Evolutionary conservation across 75 land plant species (phyloP).

Genomic region (Pinus taeda): DNA sequence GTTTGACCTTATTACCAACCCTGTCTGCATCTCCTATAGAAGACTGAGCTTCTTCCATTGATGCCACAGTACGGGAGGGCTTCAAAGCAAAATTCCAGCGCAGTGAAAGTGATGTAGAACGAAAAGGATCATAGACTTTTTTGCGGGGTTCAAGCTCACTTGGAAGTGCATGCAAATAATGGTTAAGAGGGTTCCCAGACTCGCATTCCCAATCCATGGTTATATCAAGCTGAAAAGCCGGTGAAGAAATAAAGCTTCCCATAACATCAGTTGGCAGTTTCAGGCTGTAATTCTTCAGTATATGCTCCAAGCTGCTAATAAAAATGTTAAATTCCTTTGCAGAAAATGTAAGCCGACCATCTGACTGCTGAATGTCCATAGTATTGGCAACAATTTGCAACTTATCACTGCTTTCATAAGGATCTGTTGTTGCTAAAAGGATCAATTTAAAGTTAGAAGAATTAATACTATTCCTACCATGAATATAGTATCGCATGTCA

Average conservation of each 20-base stretch:
- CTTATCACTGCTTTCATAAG: conserved; percentile 83
- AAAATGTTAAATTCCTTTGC: conserved; percentile 72
- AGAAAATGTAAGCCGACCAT: conserved; percentile 64
- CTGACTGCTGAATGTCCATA: conserved; percentile 87
- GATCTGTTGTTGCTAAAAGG: conserved; percentile 85
- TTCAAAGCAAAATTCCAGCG: conserved; percentile 68
- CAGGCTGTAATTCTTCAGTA: conserved; percentile 32
- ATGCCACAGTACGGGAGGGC: conserved; percentile 15
- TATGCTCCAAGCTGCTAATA: conserved; percentile 71
- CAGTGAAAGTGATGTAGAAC: conserved; percentile 87
- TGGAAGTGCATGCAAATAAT: conserved; percentile 93
- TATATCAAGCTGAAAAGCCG: conserved; percentile 73
- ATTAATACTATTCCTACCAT: conserved; percentile 66
- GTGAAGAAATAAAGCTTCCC: conserved; percentile 59
- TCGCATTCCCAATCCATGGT: conserved; percentile 98
- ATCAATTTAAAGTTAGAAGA: conserved; percentile 61
- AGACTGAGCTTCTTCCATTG: conserved; percentile 13
- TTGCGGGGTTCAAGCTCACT: conserved; percentile 64
- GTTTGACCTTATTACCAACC: background rate
- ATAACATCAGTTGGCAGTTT: conserved; percentile 28
- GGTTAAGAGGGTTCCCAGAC: conserved; percentile 87
- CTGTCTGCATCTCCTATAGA: conserved; percentile 10
- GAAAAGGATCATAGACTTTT: conserved; percentile 85
- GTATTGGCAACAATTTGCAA: conserved; percentile 58
- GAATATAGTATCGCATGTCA: conserved; percentile 92